phyloP scores from a whole-genome alignment of 495 filamentous ascomycete genomes.

The Arthonia radiata region DNA sequence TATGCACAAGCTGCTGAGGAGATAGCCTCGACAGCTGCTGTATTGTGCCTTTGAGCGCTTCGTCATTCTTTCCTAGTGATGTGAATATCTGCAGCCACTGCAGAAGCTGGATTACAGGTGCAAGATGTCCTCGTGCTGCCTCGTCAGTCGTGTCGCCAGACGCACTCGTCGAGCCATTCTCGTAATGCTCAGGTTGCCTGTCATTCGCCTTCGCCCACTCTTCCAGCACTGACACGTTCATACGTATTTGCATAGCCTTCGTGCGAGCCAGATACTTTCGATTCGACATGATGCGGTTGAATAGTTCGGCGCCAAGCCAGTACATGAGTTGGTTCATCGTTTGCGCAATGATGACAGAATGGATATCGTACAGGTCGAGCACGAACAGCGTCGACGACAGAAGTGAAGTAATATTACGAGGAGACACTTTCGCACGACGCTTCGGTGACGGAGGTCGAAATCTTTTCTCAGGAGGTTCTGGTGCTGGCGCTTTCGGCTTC shows the following conservation, averaged over 20 bases:
- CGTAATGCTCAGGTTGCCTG: slow-evolving; percentile 82
- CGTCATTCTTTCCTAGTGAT: slow-evolving; percentile 75
- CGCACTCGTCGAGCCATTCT: slow-evolving; percentile 67
- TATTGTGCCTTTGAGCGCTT: slow-evolving; percentile 60
- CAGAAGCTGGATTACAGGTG: slow-evolving; percentile 76
- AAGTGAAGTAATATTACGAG: slow-evolving; percentile 88
- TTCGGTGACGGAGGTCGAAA: slow-evolving; percentile 90
- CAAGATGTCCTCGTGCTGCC: slow-evolving; percentile 56
- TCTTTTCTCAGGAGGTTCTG: slow-evolving; percentile 68
- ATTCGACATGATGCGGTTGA: slow-evolving; percentile 94
- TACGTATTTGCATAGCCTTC: slow-evolving; percentile 98
- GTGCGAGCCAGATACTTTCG: slow-evolving; percentile 85
- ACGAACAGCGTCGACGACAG: slow-evolving; percentile 94
- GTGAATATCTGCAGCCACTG: slow-evolving; percentile 98
- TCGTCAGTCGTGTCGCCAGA: slow-evolving; percentile 72
- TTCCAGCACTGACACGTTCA: slow-evolving; percentile 88
- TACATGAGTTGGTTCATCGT: slow-evolving; percentile 84
- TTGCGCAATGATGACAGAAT: slow-evolving; percentile 86
- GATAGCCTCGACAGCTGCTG: slow-evolving; percentile 67
- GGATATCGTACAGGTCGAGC: slow-evolving; percentile 91
- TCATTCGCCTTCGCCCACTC: slow-evolving; percentile 93
- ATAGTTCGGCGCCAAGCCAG: slow-evolving; percentile 89
- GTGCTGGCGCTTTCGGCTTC: slow-evolving; percentile 63
- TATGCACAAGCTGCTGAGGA: slow-evolving; percentile 75
- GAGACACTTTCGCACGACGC: slow-evolving; percentile 69